Base-by-base conservation (phyloP, 345 rosid species). In the Erysimum cheiranthoides region DNA sequence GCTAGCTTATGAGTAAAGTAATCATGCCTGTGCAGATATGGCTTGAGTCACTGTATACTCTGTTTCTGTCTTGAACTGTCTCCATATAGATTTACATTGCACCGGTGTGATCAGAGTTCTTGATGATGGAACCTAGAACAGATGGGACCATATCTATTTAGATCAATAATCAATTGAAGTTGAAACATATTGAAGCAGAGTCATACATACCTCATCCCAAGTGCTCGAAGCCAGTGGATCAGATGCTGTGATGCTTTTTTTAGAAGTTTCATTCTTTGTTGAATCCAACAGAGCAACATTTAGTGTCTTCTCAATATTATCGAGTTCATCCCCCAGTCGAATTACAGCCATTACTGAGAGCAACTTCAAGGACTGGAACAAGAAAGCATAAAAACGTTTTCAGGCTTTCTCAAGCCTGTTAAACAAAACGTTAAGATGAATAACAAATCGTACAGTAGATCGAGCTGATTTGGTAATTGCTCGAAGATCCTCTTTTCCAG, bases 1-100 rank as follows among this genome's bases (percentile, higher is more conserved):
- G 46, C 12, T 54, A 16, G 12, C 1, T 8, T 59, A 17, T 46
- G 56, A 43, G 66, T 42, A 2, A 61, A 46, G 66, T 12, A 68
- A 73, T 61, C 82, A 78, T 82, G 78, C 99, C 99, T 95, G 99
- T 60, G 99, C 97, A 75, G 99, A 89, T 75, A 95, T 86, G 80
- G 99, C 99, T 79, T 92, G 98, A 68, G 97, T 86, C 53, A 95
- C 97, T 43, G 79, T 87, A 78, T 89, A 90, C 79, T 95, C 99
- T 35, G 99, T 95, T 82, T 95, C 98, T 4, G 89, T 50, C 85
- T 86, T 89, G 85, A 95, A 92, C 73, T 95, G 99, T 81, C 97
- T 88, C 99, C 99, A 95, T 82, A 95, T 74, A 45, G 90, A 78
- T 80, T 92, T 94, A 87, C 99, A 92, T 71, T 90, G 96, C 50